Percentiles rank a stretch among this genome's conserved stretches.
phyloP scores from a whole-genome alignment of 345 rosid genomes.

The Moringa oleifera region DNA sequence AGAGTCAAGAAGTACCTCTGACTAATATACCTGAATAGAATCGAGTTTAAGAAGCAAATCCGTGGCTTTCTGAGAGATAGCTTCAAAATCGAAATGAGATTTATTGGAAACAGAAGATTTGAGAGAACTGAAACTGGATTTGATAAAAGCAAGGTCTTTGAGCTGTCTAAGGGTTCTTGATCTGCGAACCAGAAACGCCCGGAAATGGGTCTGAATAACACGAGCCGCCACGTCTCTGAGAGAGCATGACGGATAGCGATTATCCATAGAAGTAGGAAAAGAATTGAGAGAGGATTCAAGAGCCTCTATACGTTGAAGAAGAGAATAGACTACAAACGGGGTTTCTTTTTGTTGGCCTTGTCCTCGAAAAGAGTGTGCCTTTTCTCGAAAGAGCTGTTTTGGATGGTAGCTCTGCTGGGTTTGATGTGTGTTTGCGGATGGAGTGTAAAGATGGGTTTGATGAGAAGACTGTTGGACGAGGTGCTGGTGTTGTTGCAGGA shows the following conservation, averaged over 20 bases:
- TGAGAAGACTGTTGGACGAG: constrained; percentile 17
- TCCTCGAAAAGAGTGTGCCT: not conserved
- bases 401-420: constrained; percentile 14
- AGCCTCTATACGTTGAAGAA: constrained; percentile 43
- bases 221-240: constrained; percentile 75
- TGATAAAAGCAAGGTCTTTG: constrained; percentile 64
- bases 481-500: constrained; percentile 39
- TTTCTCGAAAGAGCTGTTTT: constrained; percentile 11
- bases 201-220: constrained; percentile 74
- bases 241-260: constrained; percentile 20
- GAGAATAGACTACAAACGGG: constrained; percentile 37
- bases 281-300: constrained; percentile 45
- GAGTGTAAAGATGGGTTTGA: constrained; percentile 13
- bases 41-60: constrained; percentile 70
- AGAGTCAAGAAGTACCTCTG: not conserved
- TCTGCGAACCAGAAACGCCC: constrained; percentile 68
- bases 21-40: constrained; percentile 58
- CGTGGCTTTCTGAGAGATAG: constrained; percentile 49
- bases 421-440: constrained; percentile 1
- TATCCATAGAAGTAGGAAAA: constrained; percentile 23
- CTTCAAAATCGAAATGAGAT: constrained; percentile 36
- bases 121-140: constrained; percentile 57
- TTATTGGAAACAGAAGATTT: constrained; percentile 50
- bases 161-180: constrained; percentile 76
- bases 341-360: constrained; percentile 22